These are phyloP conservation scores for Saccharomyces mikatae DNA, from an alignment of 805 yeast genomes.

Conservation along the genomic window DNA sequence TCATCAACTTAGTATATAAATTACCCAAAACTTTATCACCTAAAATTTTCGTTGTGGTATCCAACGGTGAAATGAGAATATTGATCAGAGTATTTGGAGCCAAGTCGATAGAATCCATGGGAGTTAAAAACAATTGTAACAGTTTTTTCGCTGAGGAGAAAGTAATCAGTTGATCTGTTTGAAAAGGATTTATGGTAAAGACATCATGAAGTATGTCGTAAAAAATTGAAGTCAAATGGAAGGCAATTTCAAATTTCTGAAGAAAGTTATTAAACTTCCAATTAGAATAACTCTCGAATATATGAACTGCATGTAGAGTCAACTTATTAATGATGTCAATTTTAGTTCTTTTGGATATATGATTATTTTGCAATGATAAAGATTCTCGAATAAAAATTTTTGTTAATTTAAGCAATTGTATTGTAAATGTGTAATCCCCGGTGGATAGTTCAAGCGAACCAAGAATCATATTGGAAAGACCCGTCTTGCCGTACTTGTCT, in stretches of 20 bases:
- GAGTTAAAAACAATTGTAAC: conserved; percentile 1
- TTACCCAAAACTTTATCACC: conserved; percentile 27
- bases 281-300: conserved; percentile 64
- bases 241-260: conserved; percentile 58
- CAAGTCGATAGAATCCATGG: conserved; percentile 2
- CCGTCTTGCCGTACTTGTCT: conserved; percentile 55
- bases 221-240: conserved; percentile 46
- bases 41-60: conserved; percentile 19
- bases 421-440: conserved; percentile 59
- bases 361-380: conserved; percentile 27
- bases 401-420: conserved; percentile 49
- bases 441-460: conserved; percentile 66
- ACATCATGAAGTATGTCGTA: conserved; percentile 44
- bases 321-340: conserved; percentile 48
- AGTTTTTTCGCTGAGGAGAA: not conserved
- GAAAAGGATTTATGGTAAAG: conserved; percentile 33
- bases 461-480: conserved; percentile 50
- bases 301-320: conserved; percentile 48
- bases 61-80: conserved; percentile 11
- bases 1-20: conserved; percentile 34
- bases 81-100: conserved; percentile 18
- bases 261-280: conserved; percentile 55
- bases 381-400: conserved; percentile 46
- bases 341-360: conserved; percentile 36
- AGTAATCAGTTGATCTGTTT: conserved; percentile 34